Conservation (phyloP, 306 rosid species). For the Carpinus fangiana region DNA sequence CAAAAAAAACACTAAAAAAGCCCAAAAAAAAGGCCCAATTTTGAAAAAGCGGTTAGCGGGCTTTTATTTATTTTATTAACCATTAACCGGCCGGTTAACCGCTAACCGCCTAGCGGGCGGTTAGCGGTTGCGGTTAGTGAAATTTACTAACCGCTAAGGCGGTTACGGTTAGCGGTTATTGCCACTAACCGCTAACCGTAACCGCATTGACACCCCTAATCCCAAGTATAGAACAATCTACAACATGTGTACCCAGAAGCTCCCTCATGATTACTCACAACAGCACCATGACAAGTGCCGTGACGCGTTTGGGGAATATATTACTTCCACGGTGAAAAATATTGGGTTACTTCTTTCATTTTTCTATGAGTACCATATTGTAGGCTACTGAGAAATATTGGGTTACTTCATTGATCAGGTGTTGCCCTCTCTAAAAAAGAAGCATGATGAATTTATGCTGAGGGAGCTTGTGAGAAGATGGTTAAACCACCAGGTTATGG, state of each 20-base stretch:
- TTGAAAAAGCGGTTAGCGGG: too few species aligned
- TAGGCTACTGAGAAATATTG: conserved; percentile 25
- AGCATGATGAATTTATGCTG: conserved; percentile 66
- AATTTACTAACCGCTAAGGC: too few species aligned
- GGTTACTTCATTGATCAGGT: conserved; percentile 36
- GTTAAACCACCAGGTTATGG: conserved; percentile 52
- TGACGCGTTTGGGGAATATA: conserved; percentile 39
- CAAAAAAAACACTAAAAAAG: too few species aligned
- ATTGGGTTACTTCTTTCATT: background rate
- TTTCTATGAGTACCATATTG: too few species aligned
- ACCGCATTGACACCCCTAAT: too few species aligned
- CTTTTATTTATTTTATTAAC: too few species aligned
- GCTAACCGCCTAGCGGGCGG: too few species aligned
- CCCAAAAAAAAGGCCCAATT: too few species aligned
- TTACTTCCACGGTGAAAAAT: conserved; percentile 29
- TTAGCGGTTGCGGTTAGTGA: too few species aligned
- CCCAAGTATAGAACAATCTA: conserved; percentile 48
- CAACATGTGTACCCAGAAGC: conserved; percentile 57
- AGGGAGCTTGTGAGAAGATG: conserved; percentile 67
- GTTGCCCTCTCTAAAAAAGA: conserved; percentile 59
- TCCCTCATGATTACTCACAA: conserved; percentile 46
- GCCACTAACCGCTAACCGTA: too few species aligned
- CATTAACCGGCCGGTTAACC: too few species aligned
- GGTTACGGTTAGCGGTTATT: too few species aligned
- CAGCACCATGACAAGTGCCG: conserved; percentile 51